Base-by-base conservation (phyloP, 768 basidiomycete genomes). In the Panus rudis region DNA sequence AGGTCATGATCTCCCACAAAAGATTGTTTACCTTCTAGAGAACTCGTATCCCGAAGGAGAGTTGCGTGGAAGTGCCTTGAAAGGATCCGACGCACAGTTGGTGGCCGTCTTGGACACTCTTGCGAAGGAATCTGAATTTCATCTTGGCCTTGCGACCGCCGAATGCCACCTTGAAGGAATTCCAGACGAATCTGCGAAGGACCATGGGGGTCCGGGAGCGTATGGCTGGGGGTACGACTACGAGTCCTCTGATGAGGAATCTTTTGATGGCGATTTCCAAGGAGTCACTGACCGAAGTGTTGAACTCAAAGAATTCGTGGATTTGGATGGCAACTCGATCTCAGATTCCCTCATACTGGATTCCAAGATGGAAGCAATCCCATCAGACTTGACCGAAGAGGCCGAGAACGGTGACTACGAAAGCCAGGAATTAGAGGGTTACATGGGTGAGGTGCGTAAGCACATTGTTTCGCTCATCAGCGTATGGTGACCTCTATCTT, bases 131-230 rank as follows among this genome's bases (percentile, higher is more conserved):
- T 52, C 58, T 4, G 64, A 55, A 0, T 63, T 67, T 40, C 49
- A 54, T n/a, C 40, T 71, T 4, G 60, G 60, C 34, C 57, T 73
- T n/a, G 71, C 62, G 0, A 63, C 55, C 32, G 26, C 71, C 4
- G 51, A 58, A 16, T 60, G 57, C 41, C 51, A 54, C n/a, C 45
- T 64, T 12, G 39, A 42, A 14, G 54, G 54, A 2, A n/a, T 5
- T 37, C 46, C 41, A 1, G 16, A 46, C 12, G 52, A 50, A 19
- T 13, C 14, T 30, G 14, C 37, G 6, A 7, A 39, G 6, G 21
- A 39, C 6, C 11, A 37, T 17, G 7, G n/a, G 10, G 4, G 22
- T 27, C 17, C 24, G 25, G 35, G 6, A 4, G 13, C 21, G 5
- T 25, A 40, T 45, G 14, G 27, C 44, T 30, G 16, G 11, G 31